Evolutionary conservation across 106 monocot genomes (phyloP), one percentile per base, ranked within the genome.

Genomic region (Allium cepa): DNA sequence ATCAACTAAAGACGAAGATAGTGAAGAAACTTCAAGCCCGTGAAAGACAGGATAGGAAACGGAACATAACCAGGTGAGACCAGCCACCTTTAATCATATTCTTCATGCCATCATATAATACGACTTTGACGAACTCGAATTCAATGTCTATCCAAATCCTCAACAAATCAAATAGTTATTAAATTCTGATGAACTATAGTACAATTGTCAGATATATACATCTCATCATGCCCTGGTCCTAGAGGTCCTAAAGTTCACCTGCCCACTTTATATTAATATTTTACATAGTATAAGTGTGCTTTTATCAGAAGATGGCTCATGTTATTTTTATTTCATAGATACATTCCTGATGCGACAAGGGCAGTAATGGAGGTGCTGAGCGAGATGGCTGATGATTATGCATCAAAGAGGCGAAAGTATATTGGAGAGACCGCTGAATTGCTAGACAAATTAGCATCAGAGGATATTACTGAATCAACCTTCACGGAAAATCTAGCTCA

Each of bases 11-110:
- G 72, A 84, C 90, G 17, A 99, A 92, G 75, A 99, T 99, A 78
- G 71, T 99, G 67, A 99, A 92, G 84, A 99, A 91, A 73, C 74
- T 99, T 58, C 92, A 99, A 66, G 97, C 88, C 57, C 84, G 92
- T 48, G 97, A 99, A 66, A 64, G 87, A 22, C 92, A 99, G 69
- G 97, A 99, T 50, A 92, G 97, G 68, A 92, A 87, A 57, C 77
- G 84, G 50, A 99, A 99, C 61, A 53, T 99, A 62, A 92, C 84
- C 50, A 97, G 84, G 97, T 81, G 75, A 6, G 8, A 36, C 36
- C 36, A 36, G 36, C 36, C 36, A 36, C 5, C 36, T 36, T 36
- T 36, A 36, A 36, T 36, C 36, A 36, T 36, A 36, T 36, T 36
- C 36, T 5, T 36, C 36, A 36, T 36, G 5, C 36, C 36, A 36